Percentiles rank a stretch among this genome's conserved stretches.
Conservation (phyloP, 805 yeast genomes). For the Barnettozyma populi region DNA sequence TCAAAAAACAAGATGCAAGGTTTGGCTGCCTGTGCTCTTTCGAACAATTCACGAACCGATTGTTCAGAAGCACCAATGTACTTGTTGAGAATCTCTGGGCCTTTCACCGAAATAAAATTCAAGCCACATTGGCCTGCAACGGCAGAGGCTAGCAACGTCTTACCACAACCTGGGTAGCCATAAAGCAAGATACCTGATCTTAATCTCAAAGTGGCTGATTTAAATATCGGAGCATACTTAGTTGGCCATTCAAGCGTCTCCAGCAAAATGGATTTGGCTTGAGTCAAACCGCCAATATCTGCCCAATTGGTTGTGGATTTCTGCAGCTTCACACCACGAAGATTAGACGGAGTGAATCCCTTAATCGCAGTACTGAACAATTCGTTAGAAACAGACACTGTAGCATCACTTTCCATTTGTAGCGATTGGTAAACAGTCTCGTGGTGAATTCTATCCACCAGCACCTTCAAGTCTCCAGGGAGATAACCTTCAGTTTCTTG, state of each 20-base stretch:
- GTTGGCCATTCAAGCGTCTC: conserved; percentile 98
- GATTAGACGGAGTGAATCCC: conserved; percentile 71
- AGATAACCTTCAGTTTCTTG: conserved; percentile 84
- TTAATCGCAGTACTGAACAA: conserved; percentile 53
- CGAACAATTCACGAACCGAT: conserved; percentile 86
- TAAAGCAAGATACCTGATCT: conserved; percentile 87
- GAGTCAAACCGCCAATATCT: conserved; percentile 83
- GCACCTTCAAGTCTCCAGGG: conserved; percentile 70
- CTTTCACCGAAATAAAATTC: conserved; percentile 88
- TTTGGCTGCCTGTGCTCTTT: conserved; percentile 89
- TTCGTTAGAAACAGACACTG: conserved; percentile 24
- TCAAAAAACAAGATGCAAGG: conserved; percentile 92
- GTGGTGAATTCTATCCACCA: conserved; percentile 66
- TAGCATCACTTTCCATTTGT: conserved; percentile 6
- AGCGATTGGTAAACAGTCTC: conserved; percentile 28
- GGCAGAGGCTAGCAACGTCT: conserved; percentile 87
- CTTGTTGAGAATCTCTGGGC: conserved; percentile 92
- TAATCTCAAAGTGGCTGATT: conserved; percentile 76
- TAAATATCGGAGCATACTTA: conserved; percentile 91
- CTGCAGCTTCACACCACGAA: conserved; percentile 82
- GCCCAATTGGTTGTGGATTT: conserved; percentile 71
- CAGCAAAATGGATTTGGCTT: conserved; percentile 66
- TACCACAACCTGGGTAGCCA: conserved; percentile 98
- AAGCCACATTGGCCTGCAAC: conserved; percentile 91
- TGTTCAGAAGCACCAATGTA: conserved; percentile 98